Evolutionary conservation across 768 basidiomycete genomes (phyloP), one percentile per base, ranked within the genome.

Genomic region (Suillus americanus): DNA sequence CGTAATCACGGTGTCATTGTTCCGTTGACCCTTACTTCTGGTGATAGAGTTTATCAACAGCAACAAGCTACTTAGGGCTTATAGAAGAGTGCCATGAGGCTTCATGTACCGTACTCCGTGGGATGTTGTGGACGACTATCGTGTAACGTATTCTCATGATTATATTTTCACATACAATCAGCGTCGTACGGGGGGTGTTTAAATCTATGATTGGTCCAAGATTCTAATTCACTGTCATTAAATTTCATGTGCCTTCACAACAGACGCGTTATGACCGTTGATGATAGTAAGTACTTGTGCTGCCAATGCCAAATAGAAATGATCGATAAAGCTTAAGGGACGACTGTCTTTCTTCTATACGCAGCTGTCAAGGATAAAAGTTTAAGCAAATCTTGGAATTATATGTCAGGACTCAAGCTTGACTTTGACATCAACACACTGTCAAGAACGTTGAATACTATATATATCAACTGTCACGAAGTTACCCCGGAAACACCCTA

Each of bases 61-160:
- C n/a, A 25, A 25, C 56, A 18, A 57, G 25, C 25, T 28, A 10
- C 25, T 57, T 18, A 23, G 16, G 5, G 23, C 37, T 56, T 14
- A 33, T 12, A 54, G 33, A 54, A 57, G 38, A 40, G 8, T 23
- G 37, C 23, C 18, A 41, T 37, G 37, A 40, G 56, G 25, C 23
- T 57, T 40, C 25, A 18, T 40, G 18, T 41, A 54, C 12, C 20
- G 6, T 8, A 8, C 18, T 59, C 38, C 25, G 57, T 40, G 57
- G 9, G 57, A 59, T 30, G 6, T 7, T 40, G 25, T 40, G 56
- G 37, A 54, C 30, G 30, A 35, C 35, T 37, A n/a, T 37, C 35
- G 40, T 40, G 40, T 41, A 41, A 41, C 18, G 57, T 20, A 41
- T 59, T 59, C 57, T 59, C 57, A 59, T 41, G 57, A 12, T 41